Evolutionary conservation across 345 rosid genomes (phyloP).

Genomic region (Luvunga scandens): DNA sequence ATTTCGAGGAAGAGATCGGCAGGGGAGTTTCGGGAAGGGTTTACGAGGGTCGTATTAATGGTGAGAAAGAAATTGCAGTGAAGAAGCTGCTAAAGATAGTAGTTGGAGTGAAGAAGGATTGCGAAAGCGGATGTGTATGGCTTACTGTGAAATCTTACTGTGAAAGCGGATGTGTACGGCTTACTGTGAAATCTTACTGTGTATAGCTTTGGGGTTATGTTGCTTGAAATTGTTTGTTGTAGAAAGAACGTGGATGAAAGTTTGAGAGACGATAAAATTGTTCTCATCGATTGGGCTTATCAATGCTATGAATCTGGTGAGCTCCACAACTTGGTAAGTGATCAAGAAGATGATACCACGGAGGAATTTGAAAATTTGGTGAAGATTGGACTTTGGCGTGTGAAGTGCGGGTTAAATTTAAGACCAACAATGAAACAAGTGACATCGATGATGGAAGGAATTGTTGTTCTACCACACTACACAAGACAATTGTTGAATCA

Average conservation of each 20-base stretch:
- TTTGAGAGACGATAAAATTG: background rate
- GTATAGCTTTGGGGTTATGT: background rate
- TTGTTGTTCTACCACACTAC: background rate
- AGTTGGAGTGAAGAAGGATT: background rate
- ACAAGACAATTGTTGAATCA: background rate
- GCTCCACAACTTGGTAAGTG: background rate
- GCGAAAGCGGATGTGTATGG: constrained; percentile 15
- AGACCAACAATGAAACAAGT: constrained; percentile 3
- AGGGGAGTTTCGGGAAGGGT: constrained; percentile 13
- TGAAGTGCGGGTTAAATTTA: background rate
- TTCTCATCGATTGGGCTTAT: background rate
- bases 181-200: too few species aligned
- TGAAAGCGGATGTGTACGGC: constrained; percentile 7
- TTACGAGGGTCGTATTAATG: background rate
- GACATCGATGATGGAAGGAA: background rate
- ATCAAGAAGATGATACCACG: background rate
- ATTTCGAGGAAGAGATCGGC: constrained; percentile 24
- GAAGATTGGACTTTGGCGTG: background rate
- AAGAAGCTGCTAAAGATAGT: constrained; percentile 3
- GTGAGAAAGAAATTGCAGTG: background rate
- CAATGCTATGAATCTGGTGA: constrained; percentile 4
- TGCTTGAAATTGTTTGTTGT: constrained; percentile 1
- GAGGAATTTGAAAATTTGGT: constrained; percentile 1
- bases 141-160: too few species aligned
- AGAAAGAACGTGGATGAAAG: background rate